Evolutionary conservation across 2,329 filamentous ascomycete species (phyloP), one percentile per base, ranked within the genome.

Genomic region (Aquanectria penicillioides): DNA sequence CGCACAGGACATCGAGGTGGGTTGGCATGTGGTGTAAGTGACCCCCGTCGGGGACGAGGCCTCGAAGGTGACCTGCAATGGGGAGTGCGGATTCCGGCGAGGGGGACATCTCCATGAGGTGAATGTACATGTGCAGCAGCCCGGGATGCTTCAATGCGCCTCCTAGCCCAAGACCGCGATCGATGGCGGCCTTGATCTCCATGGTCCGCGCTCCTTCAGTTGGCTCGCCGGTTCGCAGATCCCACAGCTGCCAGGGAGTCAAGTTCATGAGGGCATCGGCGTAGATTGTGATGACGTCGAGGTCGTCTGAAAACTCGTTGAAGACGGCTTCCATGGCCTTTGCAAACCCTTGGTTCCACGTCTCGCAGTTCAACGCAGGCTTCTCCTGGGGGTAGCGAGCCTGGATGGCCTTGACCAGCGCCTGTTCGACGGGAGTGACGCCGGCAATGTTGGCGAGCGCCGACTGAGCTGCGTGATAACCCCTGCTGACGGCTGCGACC

Each of bases 1-100:
- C 91, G 25, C 88, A 84, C 0, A 93, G 81, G 11, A 61, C 54
- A 20, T 94, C 90, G 23, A 94, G 79, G 71, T 94, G 91, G 1
- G 86, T 87, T 0, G 91, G 90, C 91, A 94, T 94, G 69, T 92
- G 90, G 38, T 87, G 80, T 1, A 92, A 76, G 72, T 93, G 90
- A 0, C 89, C 90, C 0, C 86, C 81, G 71, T 92, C 89, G 0
- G 89, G 89, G 0, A 89, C 83, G 4, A 92, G 80, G 10, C 79
- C 81, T 18, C 89, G 86, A 7, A 93, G 80, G 18, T 79, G 75
- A 66, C 92, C 83, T 5, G 89, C 89, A 0, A 83, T 79, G 0
- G 83, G 77, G 13, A 91, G 72, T 1, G 87, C 90, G 1, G 75
- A 71, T 70, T 92, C 89, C 0, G 90, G 90, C 0, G 77, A 80